Percentiles rank a stretch among this genome's conserved stretches.
Conservation (phyloP, 1,139 yeast genomes). For the Suhomyces kunorum region DNA sequence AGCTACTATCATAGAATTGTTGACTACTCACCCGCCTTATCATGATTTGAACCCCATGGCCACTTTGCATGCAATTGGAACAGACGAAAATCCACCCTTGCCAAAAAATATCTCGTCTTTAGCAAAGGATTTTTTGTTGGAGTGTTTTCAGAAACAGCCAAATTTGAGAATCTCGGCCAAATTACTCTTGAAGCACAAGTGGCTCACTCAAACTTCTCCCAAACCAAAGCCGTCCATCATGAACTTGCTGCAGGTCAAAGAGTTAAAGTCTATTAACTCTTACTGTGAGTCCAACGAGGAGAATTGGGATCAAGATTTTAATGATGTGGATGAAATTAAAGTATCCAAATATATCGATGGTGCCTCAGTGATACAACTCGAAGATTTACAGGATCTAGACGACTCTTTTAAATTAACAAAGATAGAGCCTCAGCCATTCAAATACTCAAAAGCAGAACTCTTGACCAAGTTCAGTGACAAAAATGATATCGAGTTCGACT, state of each 20-base stretch:
- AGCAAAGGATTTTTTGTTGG: constrained; percentile 64
- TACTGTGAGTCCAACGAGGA: constrained; percentile 35
- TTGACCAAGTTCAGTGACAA: constrained; percentile 34
- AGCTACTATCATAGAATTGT: constrained; percentile 83
- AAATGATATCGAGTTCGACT: constrained; percentile 24
- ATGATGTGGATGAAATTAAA: constrained; percentile 18
- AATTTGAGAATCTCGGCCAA: constrained; percentile 58
- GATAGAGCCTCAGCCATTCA: constrained; percentile 6
- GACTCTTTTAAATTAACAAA: constrained; percentile 9
- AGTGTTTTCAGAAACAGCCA: constrained; percentile 81
- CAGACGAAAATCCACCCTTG: constrained; percentile 77
- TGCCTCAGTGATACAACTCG: constrained; percentile 2
- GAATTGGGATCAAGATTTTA: constrained; percentile 41
- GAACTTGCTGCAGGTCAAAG: constrained; percentile 6
- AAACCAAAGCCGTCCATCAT: constrained; percentile 10
- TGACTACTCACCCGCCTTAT: constrained; percentile 88
- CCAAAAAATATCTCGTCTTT: constrained; percentile 60
- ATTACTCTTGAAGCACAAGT: constrained; percentile 57
- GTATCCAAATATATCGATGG: constrained; percentile 9
- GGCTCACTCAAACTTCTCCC: constrained; percentile 41
- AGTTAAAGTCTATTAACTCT: constrained; percentile 24
- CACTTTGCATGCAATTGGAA: constrained; percentile 89
- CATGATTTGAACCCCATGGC: constrained; percentile 81
- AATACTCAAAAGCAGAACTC: constrained; percentile 29
- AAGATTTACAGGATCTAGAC: constrained; percentile 7